These are phyloP conservation scores for Carex cristatella DNA, from an alignment of 176 grass and related monocot species.

Conservation along the genomic window DNA sequence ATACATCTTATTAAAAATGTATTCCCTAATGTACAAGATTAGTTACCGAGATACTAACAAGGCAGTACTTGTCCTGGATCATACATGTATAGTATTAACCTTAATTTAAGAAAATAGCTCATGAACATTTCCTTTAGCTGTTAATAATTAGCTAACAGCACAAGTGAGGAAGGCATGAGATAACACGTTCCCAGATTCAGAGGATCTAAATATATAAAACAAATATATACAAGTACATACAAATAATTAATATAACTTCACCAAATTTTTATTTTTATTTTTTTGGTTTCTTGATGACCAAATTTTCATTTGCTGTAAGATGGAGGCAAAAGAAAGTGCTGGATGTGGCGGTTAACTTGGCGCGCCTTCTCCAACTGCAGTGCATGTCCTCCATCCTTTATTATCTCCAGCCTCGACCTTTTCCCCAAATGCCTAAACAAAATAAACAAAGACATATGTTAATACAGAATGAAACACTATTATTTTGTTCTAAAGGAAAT, in stretches of 20 bases:
- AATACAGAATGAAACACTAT: not conserved
- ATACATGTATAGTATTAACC: not conserved
- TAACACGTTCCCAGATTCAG: not conserved
- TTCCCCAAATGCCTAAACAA: constrained; percentile 56
- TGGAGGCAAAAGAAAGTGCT: constrained; percentile 43
- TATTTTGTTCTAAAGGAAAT: not conserved
- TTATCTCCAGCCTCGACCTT: constrained; percentile 52
- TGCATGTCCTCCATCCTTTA: constrained; percentile 70
- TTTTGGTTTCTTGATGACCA: not conserved
- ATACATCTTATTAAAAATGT: not conserved
- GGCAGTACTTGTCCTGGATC: not conserved
- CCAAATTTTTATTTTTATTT: not conserved
- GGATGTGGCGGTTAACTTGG: constrained; percentile 45
- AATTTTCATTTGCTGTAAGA: not conserved
- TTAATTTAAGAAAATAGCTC: not conserved
- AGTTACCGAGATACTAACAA: not conserved
- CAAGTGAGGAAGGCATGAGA: not conserved
- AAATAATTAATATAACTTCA: not conserved
- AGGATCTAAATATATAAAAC: not conserved
- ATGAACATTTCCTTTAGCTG: not conserved
- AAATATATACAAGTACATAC: constrained; percentile 3
- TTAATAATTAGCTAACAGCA: not conserved
- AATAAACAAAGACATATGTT: not conserved
- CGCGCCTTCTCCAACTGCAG: constrained; percentile 60
- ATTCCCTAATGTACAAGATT: not conserved